Base-by-base conservation (phyloP, 768 basidiomycete species). In the Pleurotus tuber-regium region DNA sequence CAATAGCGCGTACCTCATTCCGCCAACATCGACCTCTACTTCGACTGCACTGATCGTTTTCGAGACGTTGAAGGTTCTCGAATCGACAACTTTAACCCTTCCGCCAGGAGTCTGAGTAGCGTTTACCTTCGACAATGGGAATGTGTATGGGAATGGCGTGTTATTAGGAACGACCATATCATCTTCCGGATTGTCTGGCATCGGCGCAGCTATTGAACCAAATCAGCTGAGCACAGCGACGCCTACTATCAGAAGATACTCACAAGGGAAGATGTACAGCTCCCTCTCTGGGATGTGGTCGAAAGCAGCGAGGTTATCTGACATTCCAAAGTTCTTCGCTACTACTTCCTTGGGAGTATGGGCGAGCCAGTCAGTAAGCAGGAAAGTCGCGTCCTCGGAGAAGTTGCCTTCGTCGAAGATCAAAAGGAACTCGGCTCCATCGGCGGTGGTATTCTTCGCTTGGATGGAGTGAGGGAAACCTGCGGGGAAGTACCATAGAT, bases 281-380 rank as follows among this genome's bases (percentile, higher is more conserved):
- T 81, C 76, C 3, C 63, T 56, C 38, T 71, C 64, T 2, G 84
- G 82, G 29, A 86, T 77, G 39, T 79, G 70, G 52, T 83, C 72
- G 51, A 83, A 84, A 2, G 74, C 69, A 10, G 58, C 55, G 16
- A 70, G 42, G 29, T 76, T 65, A 3, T 70, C 69, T 41, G 64
- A 59, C 4, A 72, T 61, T 30, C 77, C 74, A 61, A 87, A 86
- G 63, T 86, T 87, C 67, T 85, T 84, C 12, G 82, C 82, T 2
- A 86, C 65, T 0, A 83, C 78, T n/a, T 62, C 62, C 35, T 67
- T 73, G 18, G 82, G 81, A 12, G 80, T 71, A 57, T 87, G 86
- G 2, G 84, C 72, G 19, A 86, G 68, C 83, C 86, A 87, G 58
- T 87, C 85, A 51, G 84, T 78, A 14, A 84, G 66, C 18, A 78